Conservation (phyloP, 306 rosid genomes). For the Rosa rugosa region DNA sequence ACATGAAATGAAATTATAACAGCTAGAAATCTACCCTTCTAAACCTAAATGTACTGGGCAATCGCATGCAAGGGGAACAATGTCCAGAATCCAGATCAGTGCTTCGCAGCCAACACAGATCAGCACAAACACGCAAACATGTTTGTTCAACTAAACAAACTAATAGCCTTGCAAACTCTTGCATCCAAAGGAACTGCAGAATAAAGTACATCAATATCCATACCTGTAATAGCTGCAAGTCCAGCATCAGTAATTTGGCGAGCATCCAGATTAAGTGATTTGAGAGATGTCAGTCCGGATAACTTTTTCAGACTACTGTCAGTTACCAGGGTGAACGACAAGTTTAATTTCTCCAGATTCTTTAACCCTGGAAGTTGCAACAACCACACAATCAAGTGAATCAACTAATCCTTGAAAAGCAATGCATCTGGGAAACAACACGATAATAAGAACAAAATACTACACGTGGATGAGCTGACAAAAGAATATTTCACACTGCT, state of each 20-base stretch:
- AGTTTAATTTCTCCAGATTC: slow-evolving; percentile 60
- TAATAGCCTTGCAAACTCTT: neutral
- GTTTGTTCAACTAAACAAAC: neutral
- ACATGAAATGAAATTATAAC: neutral
- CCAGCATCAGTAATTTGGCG: slow-evolving; percentile 71
- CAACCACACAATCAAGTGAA: neutral
- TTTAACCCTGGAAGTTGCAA: slow-evolving; percentile 48
- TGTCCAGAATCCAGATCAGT: neutral
- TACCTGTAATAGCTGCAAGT: slow-evolving; percentile 57
- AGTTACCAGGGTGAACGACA: slow-evolving; percentile 64
- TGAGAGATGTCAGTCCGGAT: slow-evolving; percentile 65
- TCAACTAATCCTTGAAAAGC: neutral
- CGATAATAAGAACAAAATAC: neutral
- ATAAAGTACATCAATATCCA: slow-evolving; percentile 12
- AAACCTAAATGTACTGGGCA: neutral
- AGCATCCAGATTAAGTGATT: slow-evolving; percentile 83
- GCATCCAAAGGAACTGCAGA: slow-evolving; percentile 5
- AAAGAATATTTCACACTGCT: neutral
- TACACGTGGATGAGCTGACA: neutral
- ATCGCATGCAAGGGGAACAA: neutral
- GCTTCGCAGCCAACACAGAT: too few species aligned
- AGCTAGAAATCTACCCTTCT: neutral
- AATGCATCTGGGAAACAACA: neutral
- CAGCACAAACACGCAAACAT: neutral
- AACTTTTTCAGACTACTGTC: slow-evolving; percentile 57